These are phyloP conservation scores for Darksidea phi DNA, from an alignment of 495 filamentous ascomycete genomes.

Conservation along the genomic window DNA sequence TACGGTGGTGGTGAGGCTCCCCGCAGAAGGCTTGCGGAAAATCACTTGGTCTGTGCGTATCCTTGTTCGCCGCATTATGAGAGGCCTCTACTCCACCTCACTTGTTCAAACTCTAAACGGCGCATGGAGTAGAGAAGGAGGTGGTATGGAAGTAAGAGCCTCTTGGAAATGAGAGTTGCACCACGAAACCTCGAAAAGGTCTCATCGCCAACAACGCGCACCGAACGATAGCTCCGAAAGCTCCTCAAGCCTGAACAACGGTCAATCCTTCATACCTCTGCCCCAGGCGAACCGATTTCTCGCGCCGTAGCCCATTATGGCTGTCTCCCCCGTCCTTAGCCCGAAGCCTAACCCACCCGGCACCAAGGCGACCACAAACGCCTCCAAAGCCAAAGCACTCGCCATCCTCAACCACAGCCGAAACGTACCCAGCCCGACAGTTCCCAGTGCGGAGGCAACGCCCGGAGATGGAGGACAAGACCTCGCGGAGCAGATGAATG, in stretches of 20 bases:
- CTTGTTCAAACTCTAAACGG: too few relatives aligned
- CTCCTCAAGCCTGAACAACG: too few relatives aligned
- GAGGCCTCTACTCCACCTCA: too few relatives aligned
- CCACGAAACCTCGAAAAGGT: too few relatives aligned
- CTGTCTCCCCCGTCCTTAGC: slow-evolving; percentile 18
- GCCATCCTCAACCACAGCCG: slow-evolving; percentile 40
- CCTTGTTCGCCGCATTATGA: too few relatives aligned
- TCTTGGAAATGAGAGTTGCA: too few relatives aligned
- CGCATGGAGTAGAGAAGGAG: too few relatives aligned
- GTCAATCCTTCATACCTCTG: not conserved
- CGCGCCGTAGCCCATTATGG: slow-evolving; percentile 10
- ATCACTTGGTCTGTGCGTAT: not conserved
- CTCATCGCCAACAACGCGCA: too few relatives aligned
- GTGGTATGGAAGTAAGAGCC: too few relatives aligned
- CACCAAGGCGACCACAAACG: slow-evolving; percentile 35
- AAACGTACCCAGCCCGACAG: slow-evolving; percentile 10
- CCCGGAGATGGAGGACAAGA: slow-evolving; percentile 51
- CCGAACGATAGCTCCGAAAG: too few relatives aligned
- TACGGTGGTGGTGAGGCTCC: not conserved
- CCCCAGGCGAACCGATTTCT: not conserved
- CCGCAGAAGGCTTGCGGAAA: not conserved
- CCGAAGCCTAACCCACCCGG: slow-evolving; percentile 49
- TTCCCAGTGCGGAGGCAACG: slow-evolving; percentile 13
- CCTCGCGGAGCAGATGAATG: slow-evolving; percentile 83
- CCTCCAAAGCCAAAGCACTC: slow-evolving; percentile 35